phyloP scores from a whole-genome alignment of 2,329 filamentous ascomycete species.

The Aspergillus sp. region DNA sequence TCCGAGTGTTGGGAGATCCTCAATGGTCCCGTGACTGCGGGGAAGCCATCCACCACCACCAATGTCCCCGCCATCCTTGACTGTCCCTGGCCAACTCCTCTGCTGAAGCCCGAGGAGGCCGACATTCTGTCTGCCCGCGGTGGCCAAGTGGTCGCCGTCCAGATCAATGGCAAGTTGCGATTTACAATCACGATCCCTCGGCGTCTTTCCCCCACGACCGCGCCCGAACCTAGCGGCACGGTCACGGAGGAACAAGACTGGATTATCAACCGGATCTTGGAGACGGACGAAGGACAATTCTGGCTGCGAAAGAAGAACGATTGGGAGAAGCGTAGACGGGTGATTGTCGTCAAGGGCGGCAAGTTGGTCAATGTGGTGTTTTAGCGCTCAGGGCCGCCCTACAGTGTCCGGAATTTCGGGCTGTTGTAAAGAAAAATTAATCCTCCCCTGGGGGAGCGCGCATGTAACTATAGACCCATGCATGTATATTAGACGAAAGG shows the following conservation, averaged over 20 bases:
- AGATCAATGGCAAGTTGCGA: conserved; percentile 77
- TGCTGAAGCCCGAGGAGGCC: conserved; percentile 40
- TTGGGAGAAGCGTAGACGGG: conserved; percentile 59
- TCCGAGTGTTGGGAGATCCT: conserved; percentile 77
- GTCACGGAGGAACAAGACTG: conserved; percentile 55
- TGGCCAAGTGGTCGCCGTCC: conserved; percentile 61
- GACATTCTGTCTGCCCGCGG: conserved; percentile 53
- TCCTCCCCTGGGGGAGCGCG: not conserved
- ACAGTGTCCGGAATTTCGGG: not conserved
- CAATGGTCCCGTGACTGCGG: conserved; percentile 26
- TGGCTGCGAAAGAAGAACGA: conserved; percentile 56
- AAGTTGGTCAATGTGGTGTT: conserved; percentile 74
- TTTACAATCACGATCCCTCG: conserved; percentile 67
- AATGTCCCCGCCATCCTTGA: conserved; percentile 45
- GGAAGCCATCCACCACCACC: not conserved
- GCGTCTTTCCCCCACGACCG: conserved; percentile 43
- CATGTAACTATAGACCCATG: conserved; percentile 9
- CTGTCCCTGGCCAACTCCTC: conserved; percentile 58
- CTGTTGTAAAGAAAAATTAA: conserved; percentile 5
- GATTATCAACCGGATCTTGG: conserved; percentile 63
- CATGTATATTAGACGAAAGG: conserved; percentile 1
- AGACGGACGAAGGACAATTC: conserved; percentile 60
- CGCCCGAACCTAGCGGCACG: conserved; percentile 12
- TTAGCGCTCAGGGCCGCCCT: conserved; percentile 23
- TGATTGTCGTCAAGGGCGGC: conserved; percentile 67